A percentile compares a stretch with the other conserved stretches of the same genome.
phyloP scores from a whole-genome alignment of 495 filamentous ascomycete species.

The Sabuloglossum arenarium region DNA sequence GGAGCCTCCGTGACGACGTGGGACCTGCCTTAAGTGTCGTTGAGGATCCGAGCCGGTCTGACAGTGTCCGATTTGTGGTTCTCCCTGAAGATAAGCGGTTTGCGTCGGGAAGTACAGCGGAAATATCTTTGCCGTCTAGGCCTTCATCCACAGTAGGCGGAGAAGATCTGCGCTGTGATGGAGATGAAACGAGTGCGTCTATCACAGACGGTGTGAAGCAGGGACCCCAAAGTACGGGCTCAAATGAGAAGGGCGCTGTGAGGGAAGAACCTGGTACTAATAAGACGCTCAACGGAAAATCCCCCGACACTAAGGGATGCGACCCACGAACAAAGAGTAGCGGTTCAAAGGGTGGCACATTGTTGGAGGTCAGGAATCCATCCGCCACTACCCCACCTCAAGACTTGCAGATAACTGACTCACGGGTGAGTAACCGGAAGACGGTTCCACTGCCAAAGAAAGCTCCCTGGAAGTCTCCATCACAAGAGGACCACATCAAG shows the following conservation, averaged over 20 bases:
- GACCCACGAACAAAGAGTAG: background rate
- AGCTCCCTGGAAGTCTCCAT: background rate
- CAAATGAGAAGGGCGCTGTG: background rate
- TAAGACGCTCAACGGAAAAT: background rate
- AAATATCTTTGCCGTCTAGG: background rate
- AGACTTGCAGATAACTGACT: no score
- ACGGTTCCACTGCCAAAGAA: background rate
- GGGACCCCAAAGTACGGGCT: background rate
- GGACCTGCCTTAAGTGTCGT: background rate
- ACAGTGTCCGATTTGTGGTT: background rate
- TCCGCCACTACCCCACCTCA: background rate
- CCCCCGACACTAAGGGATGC: background rate
- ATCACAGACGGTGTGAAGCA: background rate
- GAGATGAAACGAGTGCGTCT: background rate
- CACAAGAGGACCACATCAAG: background rate
- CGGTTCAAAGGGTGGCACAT: background rate
- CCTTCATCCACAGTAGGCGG: background rate
- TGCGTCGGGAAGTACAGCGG: background rate
- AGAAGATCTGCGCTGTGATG: background rate
- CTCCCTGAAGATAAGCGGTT: background rate
- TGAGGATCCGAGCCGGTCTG: background rate
- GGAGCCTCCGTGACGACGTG: background rate
- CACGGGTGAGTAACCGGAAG: background rate
- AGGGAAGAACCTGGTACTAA: background rate
- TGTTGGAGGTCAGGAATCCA: background rate